A percentile compares a stretch with the other conserved stretches of the same genome.
These are phyloP conservation scores for Rhodocollybia butyracea DNA, from an alignment of 768 basidiomycete species.

Conservation along the genomic window DNA sequence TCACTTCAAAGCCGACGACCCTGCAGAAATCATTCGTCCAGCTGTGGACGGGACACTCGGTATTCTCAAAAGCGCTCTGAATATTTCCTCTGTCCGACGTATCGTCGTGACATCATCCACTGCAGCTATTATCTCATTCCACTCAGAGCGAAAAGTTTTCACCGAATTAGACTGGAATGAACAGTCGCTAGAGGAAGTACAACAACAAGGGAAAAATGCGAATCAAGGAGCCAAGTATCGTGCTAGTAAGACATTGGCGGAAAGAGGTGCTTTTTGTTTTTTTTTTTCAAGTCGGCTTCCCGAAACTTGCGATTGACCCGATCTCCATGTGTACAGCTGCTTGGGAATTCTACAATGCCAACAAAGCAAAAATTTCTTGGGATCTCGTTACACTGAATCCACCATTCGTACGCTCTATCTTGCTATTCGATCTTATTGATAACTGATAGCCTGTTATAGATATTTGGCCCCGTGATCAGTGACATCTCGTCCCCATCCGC, in stretches of 20 bases:
- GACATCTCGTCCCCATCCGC: conserved; percentile 19
- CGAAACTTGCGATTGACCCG: background rate
- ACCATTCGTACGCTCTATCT: conserved; percentile 27
- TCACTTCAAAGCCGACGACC: conserved; percentile 39
- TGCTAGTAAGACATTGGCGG: conserved; percentile 48
- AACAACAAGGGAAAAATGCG: conserved; percentile 37
- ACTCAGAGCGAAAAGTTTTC: conserved; percentile 16
- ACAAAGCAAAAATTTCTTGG: conserved; percentile 28
- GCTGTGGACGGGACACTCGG: conserved; percentile 55
- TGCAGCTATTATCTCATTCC: conserved; percentile 30
- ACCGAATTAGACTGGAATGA: conserved; percentile 51
- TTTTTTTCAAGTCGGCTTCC: background rate
- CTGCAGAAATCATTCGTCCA: conserved; percentile 49
- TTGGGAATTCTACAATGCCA: conserved; percentile 42
- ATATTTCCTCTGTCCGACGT: conserved; percentile 41
- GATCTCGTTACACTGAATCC: conserved; percentile 40
- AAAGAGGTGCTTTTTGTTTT: conserved; percentile 37
- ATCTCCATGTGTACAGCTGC: conserved; percentile 30
- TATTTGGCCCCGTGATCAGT: conserved; percentile 26
- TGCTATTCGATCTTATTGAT: background rate
- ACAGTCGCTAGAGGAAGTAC: conserved; percentile 30
- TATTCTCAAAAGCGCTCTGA: conserved; percentile 26
- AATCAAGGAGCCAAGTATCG: conserved; percentile 33
- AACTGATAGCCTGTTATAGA: background rate
- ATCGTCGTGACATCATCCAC: conserved; percentile 57